Evolutionary conservation across 2,329 filamentous ascomycete species (phyloP).

Genomic region (Alternaria sp.): DNA sequence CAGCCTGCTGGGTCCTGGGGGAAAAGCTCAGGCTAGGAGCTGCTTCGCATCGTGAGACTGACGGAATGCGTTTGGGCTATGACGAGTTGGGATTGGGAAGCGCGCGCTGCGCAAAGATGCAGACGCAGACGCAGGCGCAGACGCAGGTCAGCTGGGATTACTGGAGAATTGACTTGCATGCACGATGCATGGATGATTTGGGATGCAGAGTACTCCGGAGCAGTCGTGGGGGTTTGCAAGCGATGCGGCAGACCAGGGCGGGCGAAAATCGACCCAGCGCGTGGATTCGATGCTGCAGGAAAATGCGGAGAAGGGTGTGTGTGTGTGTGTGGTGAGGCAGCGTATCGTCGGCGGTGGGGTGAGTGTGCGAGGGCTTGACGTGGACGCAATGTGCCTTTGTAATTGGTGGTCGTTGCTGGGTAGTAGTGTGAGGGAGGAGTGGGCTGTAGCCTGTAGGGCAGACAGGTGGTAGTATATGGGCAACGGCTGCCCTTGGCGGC

Average conservation of each 20-base stretch:
- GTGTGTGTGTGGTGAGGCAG: constrained; percentile 7
- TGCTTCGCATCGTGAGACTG: constrained; percentile 44
- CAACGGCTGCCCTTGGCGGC: constrained; percentile 13
- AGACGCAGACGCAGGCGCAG: constrained; percentile 26
- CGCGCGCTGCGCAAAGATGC: constrained; percentile 44
- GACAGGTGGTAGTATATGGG: constrained; percentile 12
- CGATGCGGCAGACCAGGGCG: constrained; percentile 30
- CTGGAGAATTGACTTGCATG: constrained; percentile 27
- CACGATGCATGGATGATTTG: constrained; percentile 30
- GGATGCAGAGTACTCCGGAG: constrained; percentile 35
- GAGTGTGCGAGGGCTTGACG: constrained; percentile 3
- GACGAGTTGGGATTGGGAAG: constrained; percentile 38
- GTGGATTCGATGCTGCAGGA: constrained; percentile 3
- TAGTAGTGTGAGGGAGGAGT: constrained; percentile 8
- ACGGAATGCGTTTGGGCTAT: constrained; percentile 35
- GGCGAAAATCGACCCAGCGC: constrained; percentile 16
- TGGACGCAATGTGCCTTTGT: constrained; percentile 1
- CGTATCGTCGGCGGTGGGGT: constrained; percentile 4
- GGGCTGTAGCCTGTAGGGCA: constrained; percentile 13
- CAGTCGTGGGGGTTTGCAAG: constrained; percentile 31
- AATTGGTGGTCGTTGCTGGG: constrained; percentile 9
- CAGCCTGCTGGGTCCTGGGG: constrained; percentile 38
- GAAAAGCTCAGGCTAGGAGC: constrained; percentile 33
- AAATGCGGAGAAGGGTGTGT: constrained; percentile 23
- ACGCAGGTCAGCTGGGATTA: constrained; percentile 39